Conservation (phyloP, 495 filamentous ascomycete species). For the Tuber indicum region DNA sequence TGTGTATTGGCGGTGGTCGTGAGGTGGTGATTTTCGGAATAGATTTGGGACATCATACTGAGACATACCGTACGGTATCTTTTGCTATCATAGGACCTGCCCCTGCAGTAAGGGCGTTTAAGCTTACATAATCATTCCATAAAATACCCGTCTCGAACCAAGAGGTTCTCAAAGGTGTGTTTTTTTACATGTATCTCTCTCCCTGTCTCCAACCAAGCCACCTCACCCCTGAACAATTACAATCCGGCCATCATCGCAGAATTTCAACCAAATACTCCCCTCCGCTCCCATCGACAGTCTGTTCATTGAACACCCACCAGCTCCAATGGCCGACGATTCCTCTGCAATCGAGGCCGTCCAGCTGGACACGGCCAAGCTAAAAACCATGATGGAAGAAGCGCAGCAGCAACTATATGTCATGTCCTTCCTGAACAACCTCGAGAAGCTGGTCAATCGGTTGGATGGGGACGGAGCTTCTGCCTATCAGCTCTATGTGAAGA, state of each 20-base stretch:
- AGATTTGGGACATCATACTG: not conserved
- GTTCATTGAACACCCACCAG: slow-evolving; percentile 34
- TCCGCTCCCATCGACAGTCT: not conserved
- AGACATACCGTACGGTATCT: not conserved
- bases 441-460: slow-evolving; percentile 68
- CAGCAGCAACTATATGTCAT: slow-evolving; percentile 92
- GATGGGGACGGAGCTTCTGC: slow-evolving; percentile 70
- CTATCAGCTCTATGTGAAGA: slow-evolving; percentile 82
- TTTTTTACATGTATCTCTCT: not conserved
- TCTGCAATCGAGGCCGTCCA: slow-evolving; percentile 45
- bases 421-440: slow-evolving; percentile 77
- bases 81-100: not conserved
- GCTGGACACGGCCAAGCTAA: slow-evolving; percentile 81
- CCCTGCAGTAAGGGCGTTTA: not conserved
- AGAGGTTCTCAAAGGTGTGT: not conserved
- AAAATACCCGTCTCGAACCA: not conserved
- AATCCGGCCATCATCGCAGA: not conserved
- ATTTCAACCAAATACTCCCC: not conserved
- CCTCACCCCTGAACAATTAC: not conserved
- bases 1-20: not conserved
- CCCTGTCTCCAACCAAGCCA: not conserved
- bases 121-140: not conserved
- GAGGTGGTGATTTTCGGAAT: not conserved
- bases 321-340: slow-evolving; percentile 35
- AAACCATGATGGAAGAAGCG: slow-evolving; percentile 77